phyloP scores from a whole-genome alignment of 2,329 filamentous ascomycete species.

The Penicillium psychrosexuale region DNA sequence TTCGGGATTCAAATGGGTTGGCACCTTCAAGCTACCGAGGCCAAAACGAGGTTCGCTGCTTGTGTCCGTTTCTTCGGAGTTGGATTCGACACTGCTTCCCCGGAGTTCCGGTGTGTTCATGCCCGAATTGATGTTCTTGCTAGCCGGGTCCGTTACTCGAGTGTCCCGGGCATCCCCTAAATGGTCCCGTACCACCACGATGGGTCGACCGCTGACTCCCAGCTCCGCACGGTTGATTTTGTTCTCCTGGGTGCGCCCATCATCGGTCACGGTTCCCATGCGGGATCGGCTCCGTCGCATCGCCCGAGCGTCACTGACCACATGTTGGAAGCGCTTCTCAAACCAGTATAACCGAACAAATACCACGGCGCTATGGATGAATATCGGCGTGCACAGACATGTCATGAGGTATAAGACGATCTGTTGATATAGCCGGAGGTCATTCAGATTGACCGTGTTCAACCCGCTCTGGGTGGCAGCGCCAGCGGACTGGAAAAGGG shows the following conservation, averaged over 20 bases:
- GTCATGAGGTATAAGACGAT: constrained; percentile 67
- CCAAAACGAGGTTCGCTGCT: constrained; percentile 43
- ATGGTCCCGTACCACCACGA: constrained; percentile 38
- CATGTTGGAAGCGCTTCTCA: constrained; percentile 86
- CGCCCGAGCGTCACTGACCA: constrained; percentile 69
- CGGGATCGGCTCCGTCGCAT: constrained; percentile 63
- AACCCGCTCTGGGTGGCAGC: constrained; percentile 88
- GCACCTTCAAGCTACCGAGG: constrained; percentile 53
- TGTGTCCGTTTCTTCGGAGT: constrained; percentile 16
- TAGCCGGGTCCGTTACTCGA: constrained; percentile 16
- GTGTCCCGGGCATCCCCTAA: constrained; percentile 28
- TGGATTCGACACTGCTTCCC: constrained; percentile 20
- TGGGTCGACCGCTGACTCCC: constrained; percentile 38
- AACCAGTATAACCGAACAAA: constrained; percentile 97
- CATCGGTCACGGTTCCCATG: constrained; percentile 51
- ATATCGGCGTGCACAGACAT: constrained; percentile 77
- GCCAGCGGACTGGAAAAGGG: constrained; percentile 82
- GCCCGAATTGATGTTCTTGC: constrained; percentile 26
- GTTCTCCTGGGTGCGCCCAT: constrained; percentile 40
- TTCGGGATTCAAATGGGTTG: constrained; percentile 58
- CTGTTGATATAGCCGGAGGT: constrained; percentile 69
- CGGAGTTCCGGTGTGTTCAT: constrained; percentile 23
- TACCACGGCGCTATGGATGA: constrained; percentile 80
- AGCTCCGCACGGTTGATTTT: constrained; percentile 33
- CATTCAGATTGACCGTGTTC: constrained; percentile 70